Evolutionary conservation across 352 stramenopile species (phyloP).

Genomic region (Phytophthora palmivora): DNA sequence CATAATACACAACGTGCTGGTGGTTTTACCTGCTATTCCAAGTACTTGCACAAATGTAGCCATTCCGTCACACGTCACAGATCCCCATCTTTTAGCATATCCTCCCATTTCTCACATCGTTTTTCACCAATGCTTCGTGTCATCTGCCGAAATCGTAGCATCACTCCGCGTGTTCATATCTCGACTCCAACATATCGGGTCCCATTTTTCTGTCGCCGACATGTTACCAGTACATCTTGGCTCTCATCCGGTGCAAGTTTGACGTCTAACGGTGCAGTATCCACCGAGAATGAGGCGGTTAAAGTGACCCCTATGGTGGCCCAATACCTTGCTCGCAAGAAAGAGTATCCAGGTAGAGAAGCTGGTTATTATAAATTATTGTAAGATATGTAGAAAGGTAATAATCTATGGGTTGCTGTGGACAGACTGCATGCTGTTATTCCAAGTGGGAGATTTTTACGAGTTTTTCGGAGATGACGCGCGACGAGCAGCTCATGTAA

Average conservation of each 20-base stretch:
- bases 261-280: not conserved
- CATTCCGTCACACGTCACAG: conserved; percentile 22
- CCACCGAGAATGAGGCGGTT: conserved; percentile 5
- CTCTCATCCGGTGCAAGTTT: conserved; percentile 21
- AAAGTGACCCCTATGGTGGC: conserved; percentile 71
- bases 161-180: conserved; percentile 19
- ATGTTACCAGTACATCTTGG: conserved; percentile 16
- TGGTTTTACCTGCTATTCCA: conserved; percentile 11
- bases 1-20: conserved; percentile 54
- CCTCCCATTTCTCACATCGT: conserved; percentile 12
- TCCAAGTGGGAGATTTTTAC: conserved; percentile 88
- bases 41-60: conserved; percentile 13
- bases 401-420: too few relatives aligned
- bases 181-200: not conserved
- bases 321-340: conserved; percentile 79
- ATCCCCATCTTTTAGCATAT: conserved; percentile 7
- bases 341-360: conserved; percentile 70
- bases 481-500: conserved; percentile 69
- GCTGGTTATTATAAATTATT: too few relatives aligned
- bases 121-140: conserved; percentile 21
- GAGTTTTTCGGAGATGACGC: conserved; percentile 86
- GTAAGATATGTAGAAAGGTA: too few relatives aligned
- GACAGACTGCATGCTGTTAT: too few relatives aligned
- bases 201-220: conserved; percentile 2
- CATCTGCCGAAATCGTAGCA: conserved; percentile 1